phyloP scores from a whole-genome alignment of 768 basidiomycete genomes.

The Boletus sp. region DNA sequence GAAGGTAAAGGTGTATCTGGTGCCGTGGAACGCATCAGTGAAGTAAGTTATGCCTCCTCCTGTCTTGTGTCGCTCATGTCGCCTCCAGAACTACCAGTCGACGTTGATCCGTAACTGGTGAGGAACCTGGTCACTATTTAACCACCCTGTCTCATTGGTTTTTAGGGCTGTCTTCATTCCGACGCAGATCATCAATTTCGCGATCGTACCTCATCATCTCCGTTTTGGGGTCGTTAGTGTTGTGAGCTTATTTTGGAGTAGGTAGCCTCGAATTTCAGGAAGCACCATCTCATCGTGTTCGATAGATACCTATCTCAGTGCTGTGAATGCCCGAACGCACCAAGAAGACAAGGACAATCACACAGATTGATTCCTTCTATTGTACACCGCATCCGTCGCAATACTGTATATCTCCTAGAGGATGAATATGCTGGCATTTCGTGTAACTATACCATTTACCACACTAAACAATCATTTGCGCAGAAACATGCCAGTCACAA shows the following conservation, averaged over 20 bases:
- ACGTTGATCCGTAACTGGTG: constrained; percentile 79
- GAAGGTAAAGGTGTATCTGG: constrained; percentile 66
- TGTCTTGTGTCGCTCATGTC: not conserved
- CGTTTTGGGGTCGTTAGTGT: constrained; percentile 73
- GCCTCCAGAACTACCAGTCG: constrained; percentile 60
- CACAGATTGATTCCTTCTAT: not conserved
- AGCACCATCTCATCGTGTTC: not conserved
- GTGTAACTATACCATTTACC: constrained; percentile 8
- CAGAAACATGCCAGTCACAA: not conserved
- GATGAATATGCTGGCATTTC: constrained; percentile 4
- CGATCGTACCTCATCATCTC: constrained; percentile 71
- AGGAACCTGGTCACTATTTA: constrained; percentile 7
- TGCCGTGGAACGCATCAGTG: constrained; percentile 47
- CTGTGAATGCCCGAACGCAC: constrained; percentile 42
- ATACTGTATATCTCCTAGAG: constrained; percentile 13
- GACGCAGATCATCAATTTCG: constrained; percentile 77
- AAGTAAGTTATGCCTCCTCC: constrained; percentile 22
- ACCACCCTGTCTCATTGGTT: not conserved
- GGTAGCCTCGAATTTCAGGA: constrained; percentile 27
- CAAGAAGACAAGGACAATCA: constrained; percentile 1
- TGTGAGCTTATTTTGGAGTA: constrained; percentile 83
- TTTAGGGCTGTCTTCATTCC: constrained; percentile 71
- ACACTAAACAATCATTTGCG: not conserved
- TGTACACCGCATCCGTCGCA: not conserved
- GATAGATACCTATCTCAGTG: constrained; percentile 64